Percentiles rank a stretch among this genome's conserved stretches.
Evolutionary conservation across 2,329 filamentous ascomycete genomes (phyloP).

Genomic region (Corynespora cassiicola): DNA sequence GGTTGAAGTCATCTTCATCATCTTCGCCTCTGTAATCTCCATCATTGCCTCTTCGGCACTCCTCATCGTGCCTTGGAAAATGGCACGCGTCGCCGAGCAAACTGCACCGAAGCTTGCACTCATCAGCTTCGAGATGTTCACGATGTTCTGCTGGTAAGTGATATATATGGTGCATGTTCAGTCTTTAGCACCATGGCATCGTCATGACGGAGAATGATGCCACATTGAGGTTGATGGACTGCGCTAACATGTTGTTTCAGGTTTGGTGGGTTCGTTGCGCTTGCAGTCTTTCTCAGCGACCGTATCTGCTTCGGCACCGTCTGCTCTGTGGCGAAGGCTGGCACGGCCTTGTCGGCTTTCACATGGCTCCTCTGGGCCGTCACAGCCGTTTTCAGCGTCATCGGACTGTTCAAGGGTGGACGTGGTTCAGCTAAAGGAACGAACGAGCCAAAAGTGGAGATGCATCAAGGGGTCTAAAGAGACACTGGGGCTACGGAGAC

Average conservation of each 20-base stretch:
- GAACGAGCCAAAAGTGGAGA: constrained; percentile 39
- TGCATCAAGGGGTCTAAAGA: constrained; percentile 49
- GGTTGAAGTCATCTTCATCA: constrained; percentile 73
- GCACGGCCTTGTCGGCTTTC: constrained; percentile 71
- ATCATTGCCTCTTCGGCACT: constrained; percentile 71
- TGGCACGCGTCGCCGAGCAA: constrained; percentile 43
- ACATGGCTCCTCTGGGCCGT: constrained; percentile 60
- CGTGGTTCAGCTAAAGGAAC: constrained; percentile 14
- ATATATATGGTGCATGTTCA: too few relatives aligned
- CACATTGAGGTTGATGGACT: too few relatives aligned
- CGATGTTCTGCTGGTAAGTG: constrained; percentile 89
- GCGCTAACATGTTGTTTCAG: too few relatives aligned
- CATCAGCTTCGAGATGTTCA: constrained; percentile 72
- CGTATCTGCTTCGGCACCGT: constrained; percentile 61
- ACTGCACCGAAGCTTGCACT: constrained; percentile 66
- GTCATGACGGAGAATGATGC: too few relatives aligned
- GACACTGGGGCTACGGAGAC: not conserved
- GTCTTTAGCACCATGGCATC: too few relatives aligned
- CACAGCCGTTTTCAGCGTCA: constrained; percentile 35
- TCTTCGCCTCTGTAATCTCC: constrained; percentile 82
- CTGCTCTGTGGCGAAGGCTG: constrained; percentile 69
- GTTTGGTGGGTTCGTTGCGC: constrained; percentile 83
- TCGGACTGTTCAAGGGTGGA: constrained; percentile 37
- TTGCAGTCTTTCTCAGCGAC: constrained; percentile 70
- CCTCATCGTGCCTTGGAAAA: constrained; percentile 69